Conservation (phyloP, 1,284 basidiomycete species). For the Golubevia pallescens region DNA sequence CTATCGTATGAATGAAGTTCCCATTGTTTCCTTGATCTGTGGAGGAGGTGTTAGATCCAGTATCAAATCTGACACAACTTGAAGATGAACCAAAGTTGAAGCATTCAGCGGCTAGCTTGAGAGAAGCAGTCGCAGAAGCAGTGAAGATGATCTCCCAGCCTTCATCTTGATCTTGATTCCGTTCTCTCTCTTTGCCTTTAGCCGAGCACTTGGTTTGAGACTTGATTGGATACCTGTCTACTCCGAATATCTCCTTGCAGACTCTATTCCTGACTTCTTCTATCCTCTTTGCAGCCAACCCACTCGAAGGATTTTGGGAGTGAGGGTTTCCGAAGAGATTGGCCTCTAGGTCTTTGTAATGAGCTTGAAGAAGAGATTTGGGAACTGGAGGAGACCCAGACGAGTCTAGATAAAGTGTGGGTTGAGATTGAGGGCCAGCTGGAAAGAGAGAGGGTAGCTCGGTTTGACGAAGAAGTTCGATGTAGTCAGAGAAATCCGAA, state of each 20-base stretch:
- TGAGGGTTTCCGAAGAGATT: conserved; percentile 60
- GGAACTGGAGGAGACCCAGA: conserved; percentile 58
- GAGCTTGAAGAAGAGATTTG: conserved; percentile 22
- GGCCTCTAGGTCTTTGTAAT: conserved; percentile 22
- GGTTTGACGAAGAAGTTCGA: neutral
- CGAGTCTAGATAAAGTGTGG: conserved; percentile 52
- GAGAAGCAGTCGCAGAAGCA: conserved; percentile 31
- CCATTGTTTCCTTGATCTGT: neutral
- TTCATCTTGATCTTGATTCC: conserved; percentile 1
- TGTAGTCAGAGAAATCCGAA: neutral
- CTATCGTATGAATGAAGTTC: conserved; percentile 20
- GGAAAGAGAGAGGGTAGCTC: conserved; percentile 4
- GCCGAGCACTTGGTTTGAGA: neutral
- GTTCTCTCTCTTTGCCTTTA: neutral
- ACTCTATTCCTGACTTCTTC: conserved; percentile 32
- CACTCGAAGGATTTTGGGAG: conserved; percentile 46
- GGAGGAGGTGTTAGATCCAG: neutral
- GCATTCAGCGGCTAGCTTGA: conserved; percentile 33
- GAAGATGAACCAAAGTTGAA: conserved; percentile 20
- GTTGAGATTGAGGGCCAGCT: conserved; percentile 1
- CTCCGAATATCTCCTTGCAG: conserved; percentile 46
- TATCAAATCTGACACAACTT: neutral
- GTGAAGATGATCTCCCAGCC: conserved; percentile 43
- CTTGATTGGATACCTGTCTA: conserved; percentile 13
- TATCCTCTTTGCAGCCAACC: conserved; percentile 36